Evolutionary conservation across 352 stramenopile species (phyloP).

Genomic region (Elongisporangium undulatum): DNA sequence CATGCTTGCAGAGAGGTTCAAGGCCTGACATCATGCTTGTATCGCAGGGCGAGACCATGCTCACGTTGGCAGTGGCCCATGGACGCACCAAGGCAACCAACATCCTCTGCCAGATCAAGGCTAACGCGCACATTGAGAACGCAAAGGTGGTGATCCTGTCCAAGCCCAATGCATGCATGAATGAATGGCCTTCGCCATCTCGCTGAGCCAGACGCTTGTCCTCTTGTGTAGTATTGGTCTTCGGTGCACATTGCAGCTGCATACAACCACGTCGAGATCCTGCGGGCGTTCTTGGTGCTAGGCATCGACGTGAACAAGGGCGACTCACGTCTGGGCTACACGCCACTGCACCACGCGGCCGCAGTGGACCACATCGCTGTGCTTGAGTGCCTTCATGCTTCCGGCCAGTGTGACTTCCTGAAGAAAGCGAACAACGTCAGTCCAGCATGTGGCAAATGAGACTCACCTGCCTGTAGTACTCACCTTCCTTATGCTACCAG

Average conservation of each 20-base stretch:
- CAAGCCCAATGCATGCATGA: not conserved
- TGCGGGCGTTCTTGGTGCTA: slow-evolving; percentile 39
- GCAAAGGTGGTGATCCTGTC: slow-evolving; percentile 26
- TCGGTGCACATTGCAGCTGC: slow-evolving; percentile 50
- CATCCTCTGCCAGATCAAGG: slow-evolving; percentile 67
- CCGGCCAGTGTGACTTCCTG: slow-evolving; percentile 39
- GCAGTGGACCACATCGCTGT: slow-evolving; percentile 49
- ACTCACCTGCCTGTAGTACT: no score
- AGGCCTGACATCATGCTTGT: not conserved
- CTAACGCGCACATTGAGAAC: slow-evolving; percentile 48
- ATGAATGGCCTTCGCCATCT: not conserved
- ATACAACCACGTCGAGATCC: slow-evolving; percentile 41
- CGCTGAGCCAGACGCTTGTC: no score
- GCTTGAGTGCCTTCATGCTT: slow-evolving; percentile 31
- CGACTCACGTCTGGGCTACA: slow-evolving; percentile 49
- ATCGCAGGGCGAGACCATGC: slow-evolving; percentile 63
- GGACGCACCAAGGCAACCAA: slow-evolving; percentile 43
- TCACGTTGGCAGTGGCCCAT: slow-evolving; percentile 52
- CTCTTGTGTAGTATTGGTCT: slow-evolving; percentile 59
- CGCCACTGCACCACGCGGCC: slow-evolving; percentile 50
- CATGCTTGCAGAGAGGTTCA: not conserved
- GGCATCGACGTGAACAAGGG: slow-evolving; percentile 37
- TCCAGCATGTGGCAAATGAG: not conserved
- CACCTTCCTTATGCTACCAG: slow-evolving; percentile 9
- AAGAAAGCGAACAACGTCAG: slow-evolving; percentile 44